phyloP scores from a whole-genome alignment of 371 early-diverging fungal species.

The Mucor lusitanicus region DNA sequence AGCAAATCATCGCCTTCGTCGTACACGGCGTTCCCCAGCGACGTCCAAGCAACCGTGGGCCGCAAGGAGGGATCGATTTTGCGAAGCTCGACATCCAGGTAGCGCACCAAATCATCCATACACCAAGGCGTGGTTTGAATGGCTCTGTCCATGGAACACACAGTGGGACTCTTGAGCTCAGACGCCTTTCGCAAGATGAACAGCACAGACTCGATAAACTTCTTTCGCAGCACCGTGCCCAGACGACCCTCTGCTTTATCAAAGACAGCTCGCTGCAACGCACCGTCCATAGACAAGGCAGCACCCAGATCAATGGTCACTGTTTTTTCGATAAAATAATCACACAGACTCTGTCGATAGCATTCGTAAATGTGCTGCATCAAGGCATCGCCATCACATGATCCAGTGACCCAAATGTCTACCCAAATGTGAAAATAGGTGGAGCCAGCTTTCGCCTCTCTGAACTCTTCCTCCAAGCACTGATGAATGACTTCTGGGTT shows the following conservation, averaged over 20 bases:
- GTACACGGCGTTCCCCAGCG: constrained; percentile 20
- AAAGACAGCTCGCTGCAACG: constrained; percentile 16
- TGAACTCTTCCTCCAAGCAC: constrained; percentile 39
- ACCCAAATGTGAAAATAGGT: constrained; percentile 53
- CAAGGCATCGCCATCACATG: constrained; percentile 57
- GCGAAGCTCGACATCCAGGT: constrained; percentile 36
- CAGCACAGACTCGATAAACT: constrained; percentile 58
- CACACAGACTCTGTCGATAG: constrained; percentile 66
- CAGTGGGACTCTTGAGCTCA: constrained; percentile 59
- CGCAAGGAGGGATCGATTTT: constrained; percentile 34
- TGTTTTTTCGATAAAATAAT: constrained; percentile 73
- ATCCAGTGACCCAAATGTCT: constrained; percentile 75
- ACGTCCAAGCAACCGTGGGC: constrained; percentile 44
- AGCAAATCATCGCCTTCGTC: background rate
- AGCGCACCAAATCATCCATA: constrained; percentile 45
- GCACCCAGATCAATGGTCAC: constrained; percentile 48
- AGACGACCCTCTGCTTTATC: constrained; percentile 20
- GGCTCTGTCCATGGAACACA: constrained; percentile 48
- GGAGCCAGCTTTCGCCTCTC: constrained; percentile 23
- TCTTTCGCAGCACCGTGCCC: constrained; percentile 45
- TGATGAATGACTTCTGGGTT: constrained; percentile 29
- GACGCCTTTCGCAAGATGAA: constrained; percentile 54
- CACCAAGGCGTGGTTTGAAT: constrained; percentile 44
- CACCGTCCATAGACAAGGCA: constrained; percentile 20
- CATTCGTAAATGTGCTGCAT: constrained; percentile 58